Percentiles rank a stretch among this genome's conserved stretches.
These are phyloP conservation scores for Luzula sylvatica DNA, from an alignment of 176 grass and related monocot genomes.

Conservation along the genomic window DNA sequence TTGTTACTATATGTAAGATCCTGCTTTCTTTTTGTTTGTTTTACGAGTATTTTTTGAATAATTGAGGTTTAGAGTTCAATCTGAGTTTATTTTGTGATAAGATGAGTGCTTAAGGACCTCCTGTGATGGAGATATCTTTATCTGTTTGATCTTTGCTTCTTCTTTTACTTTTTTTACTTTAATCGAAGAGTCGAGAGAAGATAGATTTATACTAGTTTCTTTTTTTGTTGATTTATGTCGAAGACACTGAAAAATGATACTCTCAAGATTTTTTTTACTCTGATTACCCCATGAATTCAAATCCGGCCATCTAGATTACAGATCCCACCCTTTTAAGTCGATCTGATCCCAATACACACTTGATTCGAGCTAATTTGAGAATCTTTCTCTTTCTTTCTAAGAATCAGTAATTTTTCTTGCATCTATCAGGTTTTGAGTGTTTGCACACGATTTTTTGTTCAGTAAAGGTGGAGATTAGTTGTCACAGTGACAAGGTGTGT, in stretches of 20 bases:
- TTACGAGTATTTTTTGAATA: background rate
- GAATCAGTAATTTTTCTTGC: background rate
- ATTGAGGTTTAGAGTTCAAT: background rate
- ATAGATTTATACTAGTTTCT: background rate
- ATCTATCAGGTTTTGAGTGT: no score
- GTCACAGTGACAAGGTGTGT: background rate
- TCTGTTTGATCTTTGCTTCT: background rate
- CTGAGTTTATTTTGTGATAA: background rate
- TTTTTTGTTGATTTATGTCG: background rate
- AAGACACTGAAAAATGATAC: background rate
- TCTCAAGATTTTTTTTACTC: background rate
- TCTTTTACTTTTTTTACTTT: background rate
- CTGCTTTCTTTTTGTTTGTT: no score
- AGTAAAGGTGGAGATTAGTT: background rate
- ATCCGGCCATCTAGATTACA: background rate
- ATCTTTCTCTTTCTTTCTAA: background rate
- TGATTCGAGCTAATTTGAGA: background rate
- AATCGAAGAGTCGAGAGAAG: background rate
- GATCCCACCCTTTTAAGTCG: slow-evolving; percentile 7
- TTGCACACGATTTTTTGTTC: no score
- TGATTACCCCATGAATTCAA: background rate
- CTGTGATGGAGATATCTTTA: background rate
- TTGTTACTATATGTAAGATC: no score
- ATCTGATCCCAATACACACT: background rate
- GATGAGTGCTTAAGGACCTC: background rate